Conservation (phyloP, 305 asterid species). For the Euphrasia arctica region DNA sequence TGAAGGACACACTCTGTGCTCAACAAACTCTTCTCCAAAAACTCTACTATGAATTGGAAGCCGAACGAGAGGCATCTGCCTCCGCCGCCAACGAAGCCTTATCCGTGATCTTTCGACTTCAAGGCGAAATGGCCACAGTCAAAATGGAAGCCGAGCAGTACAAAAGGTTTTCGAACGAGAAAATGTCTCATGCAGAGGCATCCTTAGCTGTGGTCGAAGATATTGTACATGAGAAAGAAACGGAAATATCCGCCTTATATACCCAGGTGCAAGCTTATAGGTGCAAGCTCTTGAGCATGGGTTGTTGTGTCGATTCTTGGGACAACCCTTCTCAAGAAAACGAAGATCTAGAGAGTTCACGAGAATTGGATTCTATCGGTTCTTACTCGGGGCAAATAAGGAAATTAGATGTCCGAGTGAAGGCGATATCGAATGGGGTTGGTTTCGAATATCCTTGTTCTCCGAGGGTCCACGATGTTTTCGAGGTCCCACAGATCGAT, state of each 20-base stretch:
- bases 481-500: conserved; percentile 75
- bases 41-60: conserved; percentile 84
- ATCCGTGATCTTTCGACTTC: conserved; percentile 70
- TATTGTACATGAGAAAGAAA: conserved; percentile 64
- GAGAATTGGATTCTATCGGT: conserved; percentile 22
- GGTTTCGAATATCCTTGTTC: conserved; percentile 39
- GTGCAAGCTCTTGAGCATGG: conserved; percentile 64
- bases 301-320: conserved; percentile 44
- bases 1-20: conserved; percentile 60
- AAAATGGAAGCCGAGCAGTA: conserved; percentile 84
- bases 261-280: conserved; percentile 68
- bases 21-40: conserved; percentile 77
- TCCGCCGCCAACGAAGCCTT: conserved; percentile 74
- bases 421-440: conserved; percentile 53
- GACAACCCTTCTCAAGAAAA: conserved; percentile 44
- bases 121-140: conserved; percentile 76
- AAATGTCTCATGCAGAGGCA: conserved; percentile 75
- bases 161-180: conserved; percentile 73
- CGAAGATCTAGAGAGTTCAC: conserved; percentile 8
- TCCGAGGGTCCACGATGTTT: conserved; percentile 68
- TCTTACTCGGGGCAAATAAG: conserved; percentile 67
- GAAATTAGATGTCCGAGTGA: conserved; percentile 53
- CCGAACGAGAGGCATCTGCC: conserved; percentile 83
- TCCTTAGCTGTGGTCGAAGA: conserved; percentile 64
- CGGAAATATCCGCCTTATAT: conserved; percentile 70